Evolutionary conservation across 176 grass and related monocot genomes (phyloP), one percentile per base, ranked within the genome.

Genomic region (Phoenix roebelenii): DNA sequence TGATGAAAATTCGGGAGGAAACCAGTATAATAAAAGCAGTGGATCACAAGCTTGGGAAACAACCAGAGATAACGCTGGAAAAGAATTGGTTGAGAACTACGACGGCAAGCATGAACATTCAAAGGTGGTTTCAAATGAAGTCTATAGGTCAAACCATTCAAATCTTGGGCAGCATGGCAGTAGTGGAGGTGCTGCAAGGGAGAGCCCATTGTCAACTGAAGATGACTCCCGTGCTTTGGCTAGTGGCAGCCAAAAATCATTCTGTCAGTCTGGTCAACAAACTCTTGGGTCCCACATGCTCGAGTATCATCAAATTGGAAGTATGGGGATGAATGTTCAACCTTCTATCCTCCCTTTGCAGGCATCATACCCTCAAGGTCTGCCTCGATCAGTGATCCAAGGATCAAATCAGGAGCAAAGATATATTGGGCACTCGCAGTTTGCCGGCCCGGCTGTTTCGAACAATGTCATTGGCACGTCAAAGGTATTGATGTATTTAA

Each of bases 341-440:
- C 23, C 56, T 63, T 24, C 70, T n/a, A 23, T 54, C 14, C 25
- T n/a, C 30, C 18, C 59, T 18, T 63, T 63, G 12, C 49, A 63
- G 48, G 1, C 17, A 32, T 53, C 26, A 17, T 30, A 51, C n/a
- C 60, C 57, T 28, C 69, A 72, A n/a, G 49, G 44, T 20, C 7
- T 60, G 23, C 24, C 44, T 24, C 22, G 60, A 18, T 61, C 69
- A 51, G 2, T 52, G 19, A 49, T 60, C 28, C n/a, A 58, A 52
- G 49, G 57, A 61, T 73, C 70, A 63, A 63, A 12, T 26, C 15
- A 16, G 18, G 70, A 55, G 14, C n/a, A 63, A 24, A 44, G 50
- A 24, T 63, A 63, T 55, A 22, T 51, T 30, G 51, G 18, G 24
- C 50, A 48, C 12, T 63, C 70, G 25, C 49, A 54, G 39, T 54